Base-by-base conservation (phyloP, 192 early-diverging fungal genomes). In the Spizellomyces punctatus region DNA sequence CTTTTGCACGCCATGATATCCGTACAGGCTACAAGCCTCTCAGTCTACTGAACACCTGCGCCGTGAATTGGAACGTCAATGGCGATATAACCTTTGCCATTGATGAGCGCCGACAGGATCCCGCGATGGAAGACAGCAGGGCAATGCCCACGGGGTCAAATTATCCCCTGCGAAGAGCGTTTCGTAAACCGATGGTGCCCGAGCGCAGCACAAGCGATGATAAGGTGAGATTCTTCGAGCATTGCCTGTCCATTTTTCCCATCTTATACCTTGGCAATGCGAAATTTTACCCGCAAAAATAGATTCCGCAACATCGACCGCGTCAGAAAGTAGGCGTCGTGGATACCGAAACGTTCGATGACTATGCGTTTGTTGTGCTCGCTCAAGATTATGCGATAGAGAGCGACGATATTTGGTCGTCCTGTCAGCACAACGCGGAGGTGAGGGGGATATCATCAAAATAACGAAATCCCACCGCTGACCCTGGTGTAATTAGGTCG, bases 51-150 rank as follows among this genome's bases (percentile, higher is more conserved):
- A 83, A 77, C 14, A 79, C 82, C 45, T 76, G 81, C 48, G 89
- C 79, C 14, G 77, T 85, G 9, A 75, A 80, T 0, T 91, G 89
- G 90, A 94, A 86, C 60, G 72, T 82, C 14, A 81, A 84, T 56
- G 92, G 90, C 59, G 82, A 90, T 21, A 27, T 93, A 8, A 83
- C 86, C 0, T 89, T 93, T 72, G 79, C 87, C 0, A 77, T 87
- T 19, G 84, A 84, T 45, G 76, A 85, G 21, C 81, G 81, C 27
- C 21, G 42, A 16, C 10, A 17, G 9, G 66, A 56, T 54, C 0
- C 56, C 8, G 68, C 58, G 10, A 58, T 16, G 10, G 68, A 46
- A 10, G 10, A 58, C 10, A 6, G 6, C 12, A 4, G 44, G 46
- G 4, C 46, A 2, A 36, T 36, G 27, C 27, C 27, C 27, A 36